Evolutionary conservation across 768 basidiomycete genomes (phyloP), one percentile per base, ranked within the genome.

Genomic region (Leccinum fibrillosum): DNA sequence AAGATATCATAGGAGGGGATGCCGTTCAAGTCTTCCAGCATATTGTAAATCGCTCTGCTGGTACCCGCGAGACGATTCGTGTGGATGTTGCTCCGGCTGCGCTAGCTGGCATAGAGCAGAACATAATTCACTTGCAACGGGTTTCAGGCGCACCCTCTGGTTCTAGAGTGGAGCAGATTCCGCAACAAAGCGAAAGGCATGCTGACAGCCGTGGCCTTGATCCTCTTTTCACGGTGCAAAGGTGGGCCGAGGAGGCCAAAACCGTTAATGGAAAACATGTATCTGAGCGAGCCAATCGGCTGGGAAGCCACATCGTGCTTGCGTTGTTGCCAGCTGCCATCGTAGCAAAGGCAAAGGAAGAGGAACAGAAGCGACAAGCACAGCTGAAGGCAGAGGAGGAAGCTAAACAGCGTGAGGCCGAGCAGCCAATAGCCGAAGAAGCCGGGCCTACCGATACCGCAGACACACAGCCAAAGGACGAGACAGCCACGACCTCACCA

Each of bases 171-270:
- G 90, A 90, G 65, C 77, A 85, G 54, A 64, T 73, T 15, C 70
- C 79, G 11, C 77, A 79, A 47, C 75, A 74, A 58, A 58, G 74
- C 6, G 83, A 85, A 59, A 80, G 75, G 42, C 85, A 84, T 37
- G 30, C 64, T 13, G 72, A 73, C 35, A 50, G 60, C 0, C 72
- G 64, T 44, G 86, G 85, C 48, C 86, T 93, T 51, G 86, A 90
- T 32, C 92, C 94, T 2, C 74, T 92, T 55, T 78, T 90, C 10
- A 96, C 94, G 1, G 69, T 87, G 30, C 90, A 92, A 65, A 83
- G 95, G 57, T 98, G 95, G 95, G 76, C 82, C 1, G 94, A 96
- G 68, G 94, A 96, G 71, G 85, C 84, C 59, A 91, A 89, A 67
- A 86, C 91, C 32, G 74, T 91, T 23, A 86, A 93, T 57, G 88